phyloP scores from a whole-genome alignment of 2,329 filamentous ascomycete species.

The Cladophialophora bantiana region DNA sequence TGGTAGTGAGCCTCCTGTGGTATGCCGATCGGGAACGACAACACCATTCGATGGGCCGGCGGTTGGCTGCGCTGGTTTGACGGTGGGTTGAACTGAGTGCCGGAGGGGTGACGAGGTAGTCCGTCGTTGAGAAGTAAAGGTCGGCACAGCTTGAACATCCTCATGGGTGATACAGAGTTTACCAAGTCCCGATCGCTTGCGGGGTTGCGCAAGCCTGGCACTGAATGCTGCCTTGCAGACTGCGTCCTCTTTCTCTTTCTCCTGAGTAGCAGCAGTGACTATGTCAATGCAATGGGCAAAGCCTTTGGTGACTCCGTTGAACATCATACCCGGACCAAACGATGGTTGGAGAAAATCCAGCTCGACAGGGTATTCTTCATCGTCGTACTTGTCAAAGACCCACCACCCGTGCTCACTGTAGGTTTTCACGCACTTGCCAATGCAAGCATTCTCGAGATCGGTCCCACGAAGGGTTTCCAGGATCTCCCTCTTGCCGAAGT shows the following conservation, averaged over 20 bases:
- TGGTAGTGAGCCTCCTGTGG: not conserved
- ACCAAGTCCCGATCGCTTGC: constrained; percentile 20
- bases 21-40: not conserved
- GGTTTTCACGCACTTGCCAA: constrained; percentile 24
- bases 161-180: constrained; percentile 11
- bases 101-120: not conserved
- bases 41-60: not conserved
- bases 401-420: constrained; percentile 25
- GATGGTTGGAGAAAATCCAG: constrained; percentile 16
- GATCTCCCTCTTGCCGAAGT: constrained; percentile 21
- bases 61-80: not conserved
- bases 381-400: constrained; percentile 16
- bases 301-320: constrained; percentile 28
- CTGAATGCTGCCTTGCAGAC: constrained; percentile 23
- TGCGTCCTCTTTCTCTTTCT: constrained; percentile 20
- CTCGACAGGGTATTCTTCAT: constrained; percentile 18
- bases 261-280: constrained; percentile 21
- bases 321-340: constrained; percentile 14
- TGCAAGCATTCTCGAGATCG: constrained; percentile 28
- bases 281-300: constrained; percentile 20
- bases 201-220: constrained; percentile 14
- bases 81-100: not conserved
- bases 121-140: not conserved
- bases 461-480: constrained; percentile 21
- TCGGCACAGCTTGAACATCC: constrained; percentile 8